Conservation (phyloP, 2,329 filamentous ascomycete genomes). For the Fusarium sterilihyphosum region DNA sequence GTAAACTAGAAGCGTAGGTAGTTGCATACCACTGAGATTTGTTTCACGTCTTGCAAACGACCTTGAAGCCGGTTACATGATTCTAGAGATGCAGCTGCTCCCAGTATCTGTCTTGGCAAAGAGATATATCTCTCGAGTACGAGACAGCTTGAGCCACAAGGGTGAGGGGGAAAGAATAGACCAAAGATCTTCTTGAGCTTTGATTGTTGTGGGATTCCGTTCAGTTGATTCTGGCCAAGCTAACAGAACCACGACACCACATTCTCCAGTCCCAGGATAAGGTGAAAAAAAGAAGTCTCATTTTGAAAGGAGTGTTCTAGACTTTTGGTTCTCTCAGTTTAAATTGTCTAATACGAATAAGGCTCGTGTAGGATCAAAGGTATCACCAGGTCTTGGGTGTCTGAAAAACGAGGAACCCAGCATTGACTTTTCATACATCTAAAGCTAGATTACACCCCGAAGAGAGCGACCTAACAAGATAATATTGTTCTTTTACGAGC, state of each 20-base stretch:
- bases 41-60: neutral
- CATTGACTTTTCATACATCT: neutral
- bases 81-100: neutral
- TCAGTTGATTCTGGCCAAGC: neutral
- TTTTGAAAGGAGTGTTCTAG: too few relatives aligned
- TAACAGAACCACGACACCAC: neutral
- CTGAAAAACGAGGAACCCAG: neutral
- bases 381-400: neutral
- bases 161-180: accelerated
- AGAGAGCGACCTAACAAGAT: too few relatives aligned
- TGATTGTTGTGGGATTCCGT: accelerated
- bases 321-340: too few relatives aligned
- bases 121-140: too few relatives aligned
- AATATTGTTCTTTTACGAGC: neutral
- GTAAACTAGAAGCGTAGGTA: neutral
- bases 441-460: neutral
- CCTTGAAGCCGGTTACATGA: neutral
- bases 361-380: too few relatives aligned
- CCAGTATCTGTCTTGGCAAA: too few relatives aligned
- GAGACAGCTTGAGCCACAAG: neutral
- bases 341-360: too few relatives aligned
- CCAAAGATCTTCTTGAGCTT: neutral
- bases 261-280: neutral
- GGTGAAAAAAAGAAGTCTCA: too few relatives aligned
- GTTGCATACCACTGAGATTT: neutral